These are phyloP conservation scores for Nosema bombycis DNA, from an alignment of 371 early-diverging fungal species.

Conservation along the genomic window DNA sequence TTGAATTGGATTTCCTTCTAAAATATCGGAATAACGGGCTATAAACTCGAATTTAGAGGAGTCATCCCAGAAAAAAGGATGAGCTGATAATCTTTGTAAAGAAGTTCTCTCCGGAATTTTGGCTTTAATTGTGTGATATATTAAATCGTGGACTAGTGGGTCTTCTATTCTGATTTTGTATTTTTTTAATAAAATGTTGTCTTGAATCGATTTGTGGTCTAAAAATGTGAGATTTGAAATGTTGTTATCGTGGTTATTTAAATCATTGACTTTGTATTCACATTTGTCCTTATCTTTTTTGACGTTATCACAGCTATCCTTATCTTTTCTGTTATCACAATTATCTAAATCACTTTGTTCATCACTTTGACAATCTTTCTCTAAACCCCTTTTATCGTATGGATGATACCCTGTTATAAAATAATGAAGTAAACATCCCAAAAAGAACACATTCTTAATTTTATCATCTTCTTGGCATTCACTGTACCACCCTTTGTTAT, in stretches of 20 bases:
- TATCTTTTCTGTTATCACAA: not conserved
- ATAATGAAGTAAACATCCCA: constrained; percentile 26
- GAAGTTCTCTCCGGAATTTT: not conserved
- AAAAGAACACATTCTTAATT: not conserved
- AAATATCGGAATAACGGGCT: constrained; percentile 52
- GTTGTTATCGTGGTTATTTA: not conserved
- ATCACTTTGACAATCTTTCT: not conserved
- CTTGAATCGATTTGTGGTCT: not conserved
- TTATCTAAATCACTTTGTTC: not conserved
- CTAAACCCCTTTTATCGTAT: constrained; percentile 12
- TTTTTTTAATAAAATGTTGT: constrained; percentile 17
- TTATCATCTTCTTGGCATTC: not conserved
- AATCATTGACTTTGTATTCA: too few species aligned
- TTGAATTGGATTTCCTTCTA: constrained; percentile 36
- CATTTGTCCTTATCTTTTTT: too few species aligned
- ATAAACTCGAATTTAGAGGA: constrained; percentile 49
- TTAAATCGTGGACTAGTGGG: constrained; percentile 38
- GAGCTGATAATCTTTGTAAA: constrained; percentile 9
- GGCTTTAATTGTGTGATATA: constrained; percentile 26
- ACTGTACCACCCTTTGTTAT: not conserved
- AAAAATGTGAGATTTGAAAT: not conserved
- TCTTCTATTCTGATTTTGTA: constrained; percentile 1
- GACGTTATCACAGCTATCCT: too few species aligned
- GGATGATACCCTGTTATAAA: constrained; percentile 16
- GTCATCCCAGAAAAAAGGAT: constrained; percentile 58